A percentile compares a stretch with the other conserved stretches of the same genome.
These are phyloP conservation scores for Salix arbutifolia DNA, from an alignment of 345 rosid genomes.

Conservation along the genomic window DNA sequence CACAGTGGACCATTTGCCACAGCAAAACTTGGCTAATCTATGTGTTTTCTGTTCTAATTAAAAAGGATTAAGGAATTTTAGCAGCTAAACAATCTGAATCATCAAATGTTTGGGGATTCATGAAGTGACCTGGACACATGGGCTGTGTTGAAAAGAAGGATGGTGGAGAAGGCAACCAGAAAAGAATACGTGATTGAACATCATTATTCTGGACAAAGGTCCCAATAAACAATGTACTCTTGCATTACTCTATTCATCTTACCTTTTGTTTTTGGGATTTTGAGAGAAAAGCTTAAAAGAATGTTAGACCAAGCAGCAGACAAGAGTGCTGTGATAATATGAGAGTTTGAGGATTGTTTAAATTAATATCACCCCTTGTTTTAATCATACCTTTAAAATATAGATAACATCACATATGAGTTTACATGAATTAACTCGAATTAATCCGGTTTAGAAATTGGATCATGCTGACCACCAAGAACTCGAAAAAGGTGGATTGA, in stretches of 20 bases:
- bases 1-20: background rate
- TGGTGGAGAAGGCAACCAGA: background rate
- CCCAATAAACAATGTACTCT: background rate
- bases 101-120: slow-evolving; percentile 2
- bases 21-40: background rate
- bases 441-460: background rate
- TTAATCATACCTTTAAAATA: background rate
- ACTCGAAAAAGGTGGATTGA: slow-evolving; percentile 4
- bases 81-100: background rate
- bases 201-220: background rate
- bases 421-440: too few relatives aligned
- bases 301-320: background rate
- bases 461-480: background rate
- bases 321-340: background rate
- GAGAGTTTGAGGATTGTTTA: background rate
- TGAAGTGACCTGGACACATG: slow-evolving; percentile 19
- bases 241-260: background rate
- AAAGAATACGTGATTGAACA: background rate
- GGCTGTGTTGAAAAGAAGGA: slow-evolving; percentile 5
- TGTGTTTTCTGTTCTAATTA: background rate
- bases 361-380: background rate
- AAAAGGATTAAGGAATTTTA: background rate
- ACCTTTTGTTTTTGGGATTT: background rate
- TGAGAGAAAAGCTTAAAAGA: too few relatives aligned
- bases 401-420: too few relatives aligned